Percentiles rank a stretch among this genome's conserved stretches.
phyloP scores from a whole-genome alignment of 768 basidiomycete species.

The Leccinum sublutescens region DNA sequence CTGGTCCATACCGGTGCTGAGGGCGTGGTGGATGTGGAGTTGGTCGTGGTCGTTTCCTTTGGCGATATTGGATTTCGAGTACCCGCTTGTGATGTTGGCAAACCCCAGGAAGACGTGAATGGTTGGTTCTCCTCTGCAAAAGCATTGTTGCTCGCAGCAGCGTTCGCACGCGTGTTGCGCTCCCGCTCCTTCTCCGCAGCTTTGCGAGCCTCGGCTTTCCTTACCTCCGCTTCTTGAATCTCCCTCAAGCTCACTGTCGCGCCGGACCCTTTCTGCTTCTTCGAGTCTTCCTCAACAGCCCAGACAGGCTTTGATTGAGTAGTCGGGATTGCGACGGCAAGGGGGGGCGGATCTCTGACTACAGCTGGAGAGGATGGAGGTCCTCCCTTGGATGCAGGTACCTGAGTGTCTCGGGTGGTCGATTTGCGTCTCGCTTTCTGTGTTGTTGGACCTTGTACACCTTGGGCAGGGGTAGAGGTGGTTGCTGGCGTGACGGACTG shows the following conservation, averaged over 20 bases:
- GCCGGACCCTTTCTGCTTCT: constrained; percentile 46
- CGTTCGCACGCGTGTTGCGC: constrained; percentile 48
- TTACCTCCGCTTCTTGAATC: constrained; percentile 92
- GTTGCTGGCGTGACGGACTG: constrained; percentile 12
- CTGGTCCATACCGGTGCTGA: constrained; percentile 71
- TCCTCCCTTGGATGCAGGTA: constrained; percentile 18
- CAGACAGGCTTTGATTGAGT: constrained; percentile 54
- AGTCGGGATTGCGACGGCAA: constrained; percentile 20
- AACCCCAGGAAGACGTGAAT: constrained; percentile 78
- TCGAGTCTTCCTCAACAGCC: constrained; percentile 67
- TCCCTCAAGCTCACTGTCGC: constrained; percentile 75
- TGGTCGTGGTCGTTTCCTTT: constrained; percentile 41
- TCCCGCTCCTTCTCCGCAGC: constrained; percentile 71
- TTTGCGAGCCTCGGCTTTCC: constrained; percentile 75
- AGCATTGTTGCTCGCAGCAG: constrained; percentile 32
- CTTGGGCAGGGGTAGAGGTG: constrained; percentile 12
- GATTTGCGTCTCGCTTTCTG: constrained; percentile 30
- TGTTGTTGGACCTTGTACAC: constrained; percentile 20
- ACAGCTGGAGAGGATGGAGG: constrained; percentile 6
- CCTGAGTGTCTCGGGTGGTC: constrained; percentile 25
- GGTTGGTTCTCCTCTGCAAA: constrained; percentile 55
- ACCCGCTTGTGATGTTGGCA: constrained; percentile 81
- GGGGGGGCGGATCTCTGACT: constrained; percentile 23
- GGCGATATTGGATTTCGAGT: constrained; percentile 38
- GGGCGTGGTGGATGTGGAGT: constrained; percentile 31